Evolutionary conservation across 2,329 filamentous ascomycete species (phyloP).

Genomic region (Cladophialophora bantiana): DNA sequence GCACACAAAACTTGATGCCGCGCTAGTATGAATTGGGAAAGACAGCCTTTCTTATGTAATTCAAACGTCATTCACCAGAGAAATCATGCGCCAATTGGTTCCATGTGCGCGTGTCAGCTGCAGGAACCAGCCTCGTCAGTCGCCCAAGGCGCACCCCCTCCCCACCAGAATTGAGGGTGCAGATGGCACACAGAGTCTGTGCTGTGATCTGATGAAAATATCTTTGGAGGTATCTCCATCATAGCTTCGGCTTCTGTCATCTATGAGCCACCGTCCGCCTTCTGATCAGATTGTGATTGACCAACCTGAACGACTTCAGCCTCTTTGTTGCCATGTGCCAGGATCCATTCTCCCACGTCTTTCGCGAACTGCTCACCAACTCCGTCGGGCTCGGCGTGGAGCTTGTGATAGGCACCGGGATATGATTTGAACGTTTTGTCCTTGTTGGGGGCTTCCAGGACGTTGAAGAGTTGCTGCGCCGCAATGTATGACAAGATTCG

Average conservation of each 20-base stretch:
- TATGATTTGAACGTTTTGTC: slow-evolving; percentile 73
- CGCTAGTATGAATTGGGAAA: slow-evolving; percentile 5
- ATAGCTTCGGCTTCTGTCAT: slow-evolving; percentile 24
- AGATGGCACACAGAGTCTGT: no score
- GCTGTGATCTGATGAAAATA: background rate
- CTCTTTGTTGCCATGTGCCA: slow-evolving; percentile 44
- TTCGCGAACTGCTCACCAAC: slow-evolving; percentile 52
- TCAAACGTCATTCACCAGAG: background rate
- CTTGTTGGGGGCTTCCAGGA: slow-evolving; percentile 52
- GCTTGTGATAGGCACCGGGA: slow-evolving; percentile 78
- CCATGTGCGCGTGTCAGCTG: slow-evolving; percentile 10
- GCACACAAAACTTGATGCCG: background rate
- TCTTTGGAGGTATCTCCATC: background rate
- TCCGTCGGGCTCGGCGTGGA: slow-evolving; percentile 45
- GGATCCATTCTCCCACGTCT: slow-evolving; percentile 72
- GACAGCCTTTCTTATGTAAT: background rate
- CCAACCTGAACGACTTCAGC: slow-evolving; percentile 20
- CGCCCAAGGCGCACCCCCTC: background rate
- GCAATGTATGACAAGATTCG: slow-evolving; percentile 70
- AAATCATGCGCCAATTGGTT: slow-evolving; percentile 14
- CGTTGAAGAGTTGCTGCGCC: slow-evolving; percentile 69
- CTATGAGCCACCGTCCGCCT: slow-evolving; percentile 11
- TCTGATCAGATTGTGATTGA: slow-evolving; percentile 8
- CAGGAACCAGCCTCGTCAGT: slow-evolving; percentile 21
- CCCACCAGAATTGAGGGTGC: background rate